These are phyloP conservation scores for Skeletonema tropicum DNA, from an alignment of 108 stramenopile species.

Conservation along the genomic window DNA sequence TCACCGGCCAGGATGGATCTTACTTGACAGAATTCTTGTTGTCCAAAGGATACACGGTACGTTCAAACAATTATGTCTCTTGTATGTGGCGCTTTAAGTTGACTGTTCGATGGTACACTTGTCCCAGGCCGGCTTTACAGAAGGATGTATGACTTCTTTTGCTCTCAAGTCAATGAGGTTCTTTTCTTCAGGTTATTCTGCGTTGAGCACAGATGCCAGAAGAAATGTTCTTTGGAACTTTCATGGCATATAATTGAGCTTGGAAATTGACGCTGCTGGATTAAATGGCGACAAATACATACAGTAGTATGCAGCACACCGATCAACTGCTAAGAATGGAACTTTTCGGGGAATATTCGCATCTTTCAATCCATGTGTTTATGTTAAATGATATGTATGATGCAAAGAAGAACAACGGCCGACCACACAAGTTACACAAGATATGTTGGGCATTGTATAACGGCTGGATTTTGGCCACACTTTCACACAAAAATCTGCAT, in stretches of 20 bases:
- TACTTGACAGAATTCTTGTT: slow-evolving; percentile 95
- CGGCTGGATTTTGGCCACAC: neutral
- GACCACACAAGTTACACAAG: no score
- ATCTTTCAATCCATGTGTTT: neutral
- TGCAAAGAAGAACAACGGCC: neutral
- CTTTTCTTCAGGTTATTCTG: neutral
- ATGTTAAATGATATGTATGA: neutral
- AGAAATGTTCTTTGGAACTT: neutral
- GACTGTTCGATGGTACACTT: neutral
- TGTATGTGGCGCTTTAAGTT: neutral
- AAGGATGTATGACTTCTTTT: neutral
- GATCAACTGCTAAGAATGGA: neutral
- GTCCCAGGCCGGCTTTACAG: neutral
- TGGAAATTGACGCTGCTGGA: neutral
- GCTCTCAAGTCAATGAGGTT: neutral
- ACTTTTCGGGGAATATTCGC: neutral
- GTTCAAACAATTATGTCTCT: slow-evolving; percentile 14
- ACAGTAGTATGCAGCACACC: neutral
- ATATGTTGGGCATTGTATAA: neutral
- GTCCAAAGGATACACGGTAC: slow-evolving; percentile 92
- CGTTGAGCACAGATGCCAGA: neutral
- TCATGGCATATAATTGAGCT: neutral
- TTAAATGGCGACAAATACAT: neutral
- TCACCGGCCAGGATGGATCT: slow-evolving; percentile 99
- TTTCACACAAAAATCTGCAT: neutral